Evolutionary conservation across 805 yeast species (phyloP), one percentile per base, ranked within the genome.

Genomic region (Nakazawaea wickerhamii): DNA sequence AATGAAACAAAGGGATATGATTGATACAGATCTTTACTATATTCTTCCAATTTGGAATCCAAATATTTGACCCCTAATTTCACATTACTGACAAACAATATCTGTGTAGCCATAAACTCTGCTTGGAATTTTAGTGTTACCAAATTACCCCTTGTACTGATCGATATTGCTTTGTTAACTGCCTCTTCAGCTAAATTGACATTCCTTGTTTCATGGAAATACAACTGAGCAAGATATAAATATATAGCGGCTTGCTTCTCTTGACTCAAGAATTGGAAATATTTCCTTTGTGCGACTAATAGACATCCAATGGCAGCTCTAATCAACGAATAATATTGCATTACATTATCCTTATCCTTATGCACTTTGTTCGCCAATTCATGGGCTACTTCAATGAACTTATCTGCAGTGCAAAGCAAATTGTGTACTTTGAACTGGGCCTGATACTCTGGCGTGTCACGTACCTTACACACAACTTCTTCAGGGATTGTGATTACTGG

Each of bases 141-240:
- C 5, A 58, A 45, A 27, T 60, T 49, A 46, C 60, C 60, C 40
- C 67, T 52, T 4, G 50, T 46, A 5, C 68, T 52, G 3, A 67
- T 44, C 0, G 56, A 36, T 1, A 63, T 52, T 2, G 70, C 62
- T 40, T 50, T 51, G 54, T 46, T 64, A 23, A 50, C 61, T 57
- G 55, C 65, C 9, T 61, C 64, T 13, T 68, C 68, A 0, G 80
- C 79, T 30, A 57, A 48, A 22, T 63, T 63, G 14, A 57, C 48
- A 47, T 66, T 64, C 3, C 55, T 55, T 0, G 79, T 74, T 43
- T 75, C 80, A 20, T 47, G 46, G 36, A 63, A 60, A 40, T 67
- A 60, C 3, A 71, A 37, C 10, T 51, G 51, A 0, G 75, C 67
- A 8, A 73, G 48, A 31, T 59, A 59, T 40, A 61, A 65, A 32